Conservation (phyloP, 2,329 filamentous ascomycete species). For the Ophioceras dolichostomum region DNA sequence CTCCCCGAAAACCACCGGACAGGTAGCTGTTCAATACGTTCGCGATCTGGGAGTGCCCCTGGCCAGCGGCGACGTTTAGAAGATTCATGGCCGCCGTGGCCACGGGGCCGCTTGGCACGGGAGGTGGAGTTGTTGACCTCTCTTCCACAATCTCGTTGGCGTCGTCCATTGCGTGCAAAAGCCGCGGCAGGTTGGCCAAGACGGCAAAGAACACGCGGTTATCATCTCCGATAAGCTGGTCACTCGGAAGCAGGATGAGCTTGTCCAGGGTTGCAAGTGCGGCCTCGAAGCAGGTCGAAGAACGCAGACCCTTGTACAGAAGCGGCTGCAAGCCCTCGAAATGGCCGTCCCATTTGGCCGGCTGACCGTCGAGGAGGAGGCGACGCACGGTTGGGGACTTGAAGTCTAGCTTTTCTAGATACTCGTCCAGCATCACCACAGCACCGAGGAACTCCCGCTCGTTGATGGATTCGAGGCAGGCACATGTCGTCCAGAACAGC, state of each 20-base stretch:
- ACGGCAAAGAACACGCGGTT: conserved; percentile 72
- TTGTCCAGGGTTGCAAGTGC: conserved; percentile 69
- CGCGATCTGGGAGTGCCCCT: conserved; percentile 56
- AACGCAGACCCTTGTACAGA: conserved; percentile 85
- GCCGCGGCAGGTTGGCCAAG: conserved; percentile 84
- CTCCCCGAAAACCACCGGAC: conserved; percentile 50
- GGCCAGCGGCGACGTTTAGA: conserved; percentile 58
- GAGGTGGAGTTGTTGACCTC: neutral
- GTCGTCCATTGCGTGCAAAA: conserved; percentile 64
- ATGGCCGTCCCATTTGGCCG: conserved; percentile 73
- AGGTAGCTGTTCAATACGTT: conserved; percentile 60
- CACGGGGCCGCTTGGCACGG: conserved; percentile 39
- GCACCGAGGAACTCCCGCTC: conserved; percentile 90
- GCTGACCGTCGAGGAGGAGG: conserved; percentile 65
- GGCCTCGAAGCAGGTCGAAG: conserved; percentile 66
- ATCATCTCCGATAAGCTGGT: conserved; percentile 69
- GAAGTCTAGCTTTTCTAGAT: conserved; percentile 75
- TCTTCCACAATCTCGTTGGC: no score
- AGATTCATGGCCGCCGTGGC: conserved; percentile 57
- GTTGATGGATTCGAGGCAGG: conserved; percentile 92
- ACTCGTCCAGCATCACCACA: conserved; percentile 78
- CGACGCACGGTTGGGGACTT: conserved; percentile 55
- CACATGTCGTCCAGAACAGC: conserved; percentile 95
- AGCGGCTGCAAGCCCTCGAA: conserved; percentile 82
- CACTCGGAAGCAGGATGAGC: conserved; percentile 67